Evolutionary conservation across 2,329 filamentous ascomycete species (phyloP).

Genomic region (Cladophialophora immunda): DNA sequence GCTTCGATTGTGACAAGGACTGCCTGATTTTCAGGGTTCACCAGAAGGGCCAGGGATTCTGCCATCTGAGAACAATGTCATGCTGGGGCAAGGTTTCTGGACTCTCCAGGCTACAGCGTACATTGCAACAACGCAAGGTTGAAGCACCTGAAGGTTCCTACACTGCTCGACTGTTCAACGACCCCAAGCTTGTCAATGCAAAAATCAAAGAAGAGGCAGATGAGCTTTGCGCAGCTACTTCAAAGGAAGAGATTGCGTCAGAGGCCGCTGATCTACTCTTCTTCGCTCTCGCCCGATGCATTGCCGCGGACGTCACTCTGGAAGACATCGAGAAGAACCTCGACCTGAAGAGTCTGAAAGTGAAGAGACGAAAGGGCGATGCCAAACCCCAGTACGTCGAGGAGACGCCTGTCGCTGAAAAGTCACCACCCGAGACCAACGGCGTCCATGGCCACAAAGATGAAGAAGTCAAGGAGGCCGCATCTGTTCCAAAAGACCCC

Average conservation of each 20-base stretch:
- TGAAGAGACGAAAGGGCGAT: slow-evolving; percentile 90
- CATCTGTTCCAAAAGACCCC: slow-evolving; percentile 61
- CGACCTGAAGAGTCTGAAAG: slow-evolving; percentile 93
- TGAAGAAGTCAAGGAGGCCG: slow-evolving; percentile 53
- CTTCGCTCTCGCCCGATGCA: slow-evolving; percentile 90
- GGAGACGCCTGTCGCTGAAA: slow-evolving; percentile 59
- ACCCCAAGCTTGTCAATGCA: slow-evolving; percentile 85
- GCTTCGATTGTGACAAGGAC: slow-evolving; percentile 92
- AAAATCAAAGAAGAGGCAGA: slow-evolving; percentile 99
- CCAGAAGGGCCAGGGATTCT: slow-evolving; percentile 90
- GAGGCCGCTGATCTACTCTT: slow-evolving; percentile 96
- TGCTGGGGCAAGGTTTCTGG: slow-evolving; percentile 90
- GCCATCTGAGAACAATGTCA: slow-evolving; percentile 88
- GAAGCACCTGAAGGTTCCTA: slow-evolving; percentile 91
- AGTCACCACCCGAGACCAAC: slow-evolving; percentile 44
- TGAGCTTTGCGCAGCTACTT: slow-evolving; percentile 87
- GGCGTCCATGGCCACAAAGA: slow-evolving; percentile 33
- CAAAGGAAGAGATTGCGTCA: slow-evolving; percentile 84
- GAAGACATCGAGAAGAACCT: slow-evolving; percentile 92
- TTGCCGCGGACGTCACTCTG: slow-evolving; percentile 82
- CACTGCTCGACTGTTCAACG: slow-evolving; percentile 89
- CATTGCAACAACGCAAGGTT: slow-evolving; percentile 79
- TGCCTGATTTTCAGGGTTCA: slow-evolving; percentile 88
- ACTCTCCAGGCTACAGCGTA: slow-evolving; percentile 85
- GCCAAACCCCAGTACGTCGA: slow-evolving; percentile 93